phyloP scores from a whole-genome alignment of 805 yeast genomes.

The Hanseniaspora hatyaiensis region DNA sequence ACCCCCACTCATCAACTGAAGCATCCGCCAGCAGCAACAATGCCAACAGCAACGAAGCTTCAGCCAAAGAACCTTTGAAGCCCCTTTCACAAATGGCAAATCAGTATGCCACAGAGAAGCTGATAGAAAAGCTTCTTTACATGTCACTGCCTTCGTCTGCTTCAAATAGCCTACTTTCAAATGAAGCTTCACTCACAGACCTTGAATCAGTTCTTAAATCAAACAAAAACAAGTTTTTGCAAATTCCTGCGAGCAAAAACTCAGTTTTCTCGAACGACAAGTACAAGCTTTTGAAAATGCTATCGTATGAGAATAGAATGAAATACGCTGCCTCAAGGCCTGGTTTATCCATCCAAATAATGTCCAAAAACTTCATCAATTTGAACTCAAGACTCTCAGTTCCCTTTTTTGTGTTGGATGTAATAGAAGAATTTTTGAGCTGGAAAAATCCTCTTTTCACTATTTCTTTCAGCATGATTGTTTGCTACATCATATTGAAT shows the following conservation, averaged over 20 bases:
- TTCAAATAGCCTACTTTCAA: slow-evolving; percentile 32
- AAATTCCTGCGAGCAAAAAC: slow-evolving; percentile 8
- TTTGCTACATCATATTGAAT: slow-evolving; percentile 44
- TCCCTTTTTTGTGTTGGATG: slow-evolving; percentile 53
- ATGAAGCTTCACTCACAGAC: slow-evolving; percentile 7
- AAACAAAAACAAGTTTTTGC: slow-evolving; percentile 9
- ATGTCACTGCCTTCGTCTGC: slow-evolving; percentile 62
- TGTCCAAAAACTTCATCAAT: slow-evolving; percentile 56
- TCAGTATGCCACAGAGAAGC: slow-evolving; percentile 46
- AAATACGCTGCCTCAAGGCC: slow-evolving; percentile 55
- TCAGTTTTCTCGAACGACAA: slow-evolving; percentile 17
- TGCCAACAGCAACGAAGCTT: background rate
- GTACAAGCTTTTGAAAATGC: slow-evolving; percentile 20
- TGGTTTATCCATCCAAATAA: slow-evolving; percentile 51
- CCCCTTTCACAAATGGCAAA: slow-evolving; percentile 7
- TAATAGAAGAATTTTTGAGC: slow-evolving; percentile 40
- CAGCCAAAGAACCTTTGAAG: slow-evolving; percentile 6
- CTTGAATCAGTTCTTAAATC: slow-evolving; percentile 1
- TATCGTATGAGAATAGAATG: slow-evolving; percentile 40
- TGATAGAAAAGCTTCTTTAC: slow-evolving; percentile 57
- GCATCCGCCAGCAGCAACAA: background rate
- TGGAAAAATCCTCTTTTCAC: slow-evolving; percentile 61
- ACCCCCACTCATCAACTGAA: too few species aligned
- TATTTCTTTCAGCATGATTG: slow-evolving; percentile 40
- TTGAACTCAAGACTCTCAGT: slow-evolving; percentile 51